A percentile compares a stretch with the other conserved stretches of the same genome.
phyloP scores from a whole-genome alignment of 768 basidiomycete genomes.

The Auricularia heimuer region DNA sequence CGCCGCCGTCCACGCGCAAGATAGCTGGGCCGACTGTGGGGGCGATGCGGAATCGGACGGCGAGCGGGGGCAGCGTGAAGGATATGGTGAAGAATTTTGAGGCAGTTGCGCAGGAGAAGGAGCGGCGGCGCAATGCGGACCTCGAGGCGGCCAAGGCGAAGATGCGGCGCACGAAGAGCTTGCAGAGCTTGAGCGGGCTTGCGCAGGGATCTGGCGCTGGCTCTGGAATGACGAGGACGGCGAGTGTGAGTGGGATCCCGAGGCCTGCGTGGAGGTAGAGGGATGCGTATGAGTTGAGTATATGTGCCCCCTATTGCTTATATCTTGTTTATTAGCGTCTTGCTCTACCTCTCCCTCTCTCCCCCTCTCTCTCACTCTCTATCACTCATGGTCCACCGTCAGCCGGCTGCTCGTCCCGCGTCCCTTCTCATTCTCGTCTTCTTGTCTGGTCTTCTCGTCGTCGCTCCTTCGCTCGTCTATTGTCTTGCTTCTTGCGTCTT shows the following conservation, averaged over 20 bases:
- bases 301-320: neutral
- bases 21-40: constrained; percentile 13
- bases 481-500: neutral
- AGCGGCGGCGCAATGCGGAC: neutral
- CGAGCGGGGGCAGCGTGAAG: constrained; percentile 62
- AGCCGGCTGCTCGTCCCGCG: neutral
- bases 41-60: constrained; percentile 28
- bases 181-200: neutral
- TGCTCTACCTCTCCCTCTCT: neutral
- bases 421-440: neutral
- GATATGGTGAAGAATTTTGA: constrained; percentile 62
- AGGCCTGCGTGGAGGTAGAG: neutral
- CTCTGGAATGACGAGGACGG: neutral
- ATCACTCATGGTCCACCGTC: neutral
- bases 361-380: neutral
- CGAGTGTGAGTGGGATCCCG: neutral
- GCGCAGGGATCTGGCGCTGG: neutral
- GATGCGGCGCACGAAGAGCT: neutral
- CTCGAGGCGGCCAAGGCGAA: neutral
- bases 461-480: neutral
- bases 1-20: constrained; percentile 22
- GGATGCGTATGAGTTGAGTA: neutral
- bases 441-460: neutral
- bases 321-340: neutral
- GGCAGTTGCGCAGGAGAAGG: neutral